These are phyloP conservation scores for Eremomyces bilateralis DNA, from an alignment of 495 filamentous ascomycete genomes.

Conservation along the genomic window DNA sequence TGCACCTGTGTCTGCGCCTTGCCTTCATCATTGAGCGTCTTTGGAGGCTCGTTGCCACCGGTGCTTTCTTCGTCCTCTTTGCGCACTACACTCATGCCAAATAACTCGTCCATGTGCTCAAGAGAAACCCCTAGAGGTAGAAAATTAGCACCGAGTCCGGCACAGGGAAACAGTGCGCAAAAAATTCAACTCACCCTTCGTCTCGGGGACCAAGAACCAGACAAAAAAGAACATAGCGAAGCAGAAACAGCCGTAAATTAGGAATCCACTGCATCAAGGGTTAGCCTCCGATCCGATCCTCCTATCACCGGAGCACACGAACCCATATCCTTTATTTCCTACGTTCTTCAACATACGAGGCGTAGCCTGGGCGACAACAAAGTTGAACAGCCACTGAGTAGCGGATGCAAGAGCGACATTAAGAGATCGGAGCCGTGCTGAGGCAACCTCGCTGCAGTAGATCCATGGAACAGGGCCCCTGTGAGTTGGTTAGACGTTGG, in stretches of 20 bases:
- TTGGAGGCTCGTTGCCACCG: not conserved
- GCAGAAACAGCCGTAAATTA: slow-evolving; percentile 37
- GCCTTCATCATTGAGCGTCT: not conserved
- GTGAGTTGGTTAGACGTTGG: not conserved
- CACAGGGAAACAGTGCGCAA: too few relatives aligned
- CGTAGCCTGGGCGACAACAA: slow-evolving; percentile 16
- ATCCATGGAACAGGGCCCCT: slow-evolving; percentile 12
- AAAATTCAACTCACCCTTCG: too few relatives aligned
- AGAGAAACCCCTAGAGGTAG: too few relatives aligned
- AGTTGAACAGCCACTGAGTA: slow-evolving; percentile 22
- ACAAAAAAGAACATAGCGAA: slow-evolving; percentile 32
- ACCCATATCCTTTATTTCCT: slow-evolving; percentile 26
- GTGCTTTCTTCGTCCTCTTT: not conserved
- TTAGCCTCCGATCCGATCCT: too few relatives aligned
- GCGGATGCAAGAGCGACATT: slow-evolving; percentile 18
- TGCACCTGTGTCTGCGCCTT: not conserved
- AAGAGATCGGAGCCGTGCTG: slow-evolving; percentile 11
- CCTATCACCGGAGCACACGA: too few relatives aligned
- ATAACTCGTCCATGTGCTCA: slow-evolving; percentile 20
- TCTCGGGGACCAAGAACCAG: slow-evolving; percentile 36
- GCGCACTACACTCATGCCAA: slow-evolving; percentile 2
- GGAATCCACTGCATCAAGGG: too few relatives aligned
- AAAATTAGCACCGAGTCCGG: too few relatives aligned
- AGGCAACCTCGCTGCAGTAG: slow-evolving; percentile 18
- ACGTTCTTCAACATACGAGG: slow-evolving; percentile 12